Evolutionary conservation across 805 yeast genomes (phyloP).

Genomic region (Candida nitratophila): DNA sequence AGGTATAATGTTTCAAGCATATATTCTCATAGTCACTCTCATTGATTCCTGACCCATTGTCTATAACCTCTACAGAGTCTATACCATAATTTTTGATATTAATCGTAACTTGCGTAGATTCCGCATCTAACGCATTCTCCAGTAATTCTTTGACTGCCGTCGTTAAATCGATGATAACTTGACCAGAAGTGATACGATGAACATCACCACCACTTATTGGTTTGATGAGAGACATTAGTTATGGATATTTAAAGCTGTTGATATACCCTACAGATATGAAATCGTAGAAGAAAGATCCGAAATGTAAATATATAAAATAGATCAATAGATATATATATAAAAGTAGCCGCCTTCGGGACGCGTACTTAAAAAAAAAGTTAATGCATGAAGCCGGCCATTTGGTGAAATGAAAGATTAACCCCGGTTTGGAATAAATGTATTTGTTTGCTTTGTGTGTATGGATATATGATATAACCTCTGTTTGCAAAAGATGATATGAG

Average conservation of each 20-base stretch:
- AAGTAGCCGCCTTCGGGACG: too few relatives aligned
- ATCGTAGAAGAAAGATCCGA: too few relatives aligned
- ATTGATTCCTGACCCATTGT: constrained; percentile 62
- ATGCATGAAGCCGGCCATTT: too few relatives aligned
- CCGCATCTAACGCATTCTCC: constrained; percentile 83
- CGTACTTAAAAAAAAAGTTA: too few relatives aligned
- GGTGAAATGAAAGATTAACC: too few relatives aligned
- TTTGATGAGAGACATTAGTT: constrained; percentile 13
- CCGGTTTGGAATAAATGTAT: too few relatives aligned
- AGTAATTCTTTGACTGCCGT: constrained; percentile 80
- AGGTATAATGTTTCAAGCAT: constrained; percentile 61
- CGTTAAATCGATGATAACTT: constrained; percentile 74
- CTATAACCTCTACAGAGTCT: constrained; percentile 59
- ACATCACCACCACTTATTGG: constrained; percentile 48
- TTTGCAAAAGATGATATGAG: too few relatives aligned
- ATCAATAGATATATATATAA: too few relatives aligned
- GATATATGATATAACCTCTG: too few relatives aligned
- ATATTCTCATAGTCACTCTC: constrained; percentile 43
- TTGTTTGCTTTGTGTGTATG: too few relatives aligned
- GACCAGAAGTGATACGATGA: constrained; percentile 82
- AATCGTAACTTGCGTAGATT: constrained; percentile 60
- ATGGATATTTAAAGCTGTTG: not conserved
- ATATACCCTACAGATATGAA: too few relatives aligned
- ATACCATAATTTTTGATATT: constrained; percentile 65
- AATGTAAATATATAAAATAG: too few relatives aligned